These are phyloP conservation scores for Solanum boliviense DNA, from an alignment of 257 asterid genomes.

Conservation along the genomic window DNA sequence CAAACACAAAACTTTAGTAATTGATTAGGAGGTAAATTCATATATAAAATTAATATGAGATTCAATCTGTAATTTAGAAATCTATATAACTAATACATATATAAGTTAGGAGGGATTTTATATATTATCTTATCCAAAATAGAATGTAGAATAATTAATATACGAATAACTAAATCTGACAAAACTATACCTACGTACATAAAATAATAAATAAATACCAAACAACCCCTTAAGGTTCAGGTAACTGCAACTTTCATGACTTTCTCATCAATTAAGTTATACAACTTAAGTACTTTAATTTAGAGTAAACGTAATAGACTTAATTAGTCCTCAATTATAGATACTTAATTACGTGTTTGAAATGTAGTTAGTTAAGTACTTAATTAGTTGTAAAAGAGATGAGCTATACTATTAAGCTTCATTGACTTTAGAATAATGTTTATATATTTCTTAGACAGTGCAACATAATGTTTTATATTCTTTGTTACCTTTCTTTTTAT, in stretches of 20 bases:
- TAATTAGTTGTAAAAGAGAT: background rate
- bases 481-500: background rate
- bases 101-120: no score
- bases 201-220: background rate
- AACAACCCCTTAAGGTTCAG: background rate
- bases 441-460: background rate
- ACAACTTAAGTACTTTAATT: background rate
- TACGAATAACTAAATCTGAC: background rate
- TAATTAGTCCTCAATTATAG: background rate
- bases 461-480: background rate
- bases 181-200: background rate
- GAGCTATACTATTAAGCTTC: background rate
- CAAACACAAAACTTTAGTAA: background rate
- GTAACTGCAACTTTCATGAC: background rate
- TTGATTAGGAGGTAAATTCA: no score
- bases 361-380: background rate
- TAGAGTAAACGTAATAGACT: background rate
- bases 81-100: no score
- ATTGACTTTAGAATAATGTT: conserved; percentile 1
- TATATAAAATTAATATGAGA: no score
- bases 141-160: background rate
- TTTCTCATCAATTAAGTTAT: background rate
- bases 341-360: background rate
- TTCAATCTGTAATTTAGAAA: no score
- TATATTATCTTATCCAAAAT: no score